Evolutionary conservation across 129 eudicot species (phyloP), one percentile per base, ranked within the genome.

Genomic region (Artemisia tridentata): DNA sequence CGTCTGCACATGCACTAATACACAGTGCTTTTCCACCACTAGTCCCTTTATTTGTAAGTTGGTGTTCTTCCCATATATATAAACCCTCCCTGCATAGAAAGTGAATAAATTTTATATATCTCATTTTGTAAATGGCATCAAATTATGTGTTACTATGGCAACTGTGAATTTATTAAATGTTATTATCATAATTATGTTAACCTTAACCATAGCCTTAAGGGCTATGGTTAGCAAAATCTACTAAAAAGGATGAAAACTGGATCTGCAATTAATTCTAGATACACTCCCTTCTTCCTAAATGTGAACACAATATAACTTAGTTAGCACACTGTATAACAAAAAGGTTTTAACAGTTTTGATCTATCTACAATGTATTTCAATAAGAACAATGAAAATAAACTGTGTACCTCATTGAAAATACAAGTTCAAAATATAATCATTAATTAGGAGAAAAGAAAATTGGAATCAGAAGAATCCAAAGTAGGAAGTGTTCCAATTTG

Each of bases 1-100:
- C 45, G 53, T 87, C 95, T 2, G 81, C 85, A 65, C 89, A 87
- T 16, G 89, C 87, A 57, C 95, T 82, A 71, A 84, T 56, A 54
- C 77, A 82, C 57, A 84, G 21, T 47, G 95, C 95, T 20, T 46
- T 62, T 17, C 95, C 95, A 0, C 95, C 95, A 13, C 68, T 43
- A 17, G 95, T 80, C 21, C 85, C 87, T 64, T 80, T 84, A 17
- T 65, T 75, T 62, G 80, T 50, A 27, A 52, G 51, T 0, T 76
- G 68, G n/a, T 87, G 84, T 72, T 82, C 80, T 60, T 84, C 85
- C 90, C 90, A 87, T 41, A 6, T 56, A 72, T 27, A 67, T 10
- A 75, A 15, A 68, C 89, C 95, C 43, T 82, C 63, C 74, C 89
- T 87, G 80, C 43, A 68, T 8, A 6, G 59, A 48, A 47, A 68